Base-by-base conservation (phyloP, 2,329 filamentous ascomycete species). In the Hypoxylon sp. region DNA sequence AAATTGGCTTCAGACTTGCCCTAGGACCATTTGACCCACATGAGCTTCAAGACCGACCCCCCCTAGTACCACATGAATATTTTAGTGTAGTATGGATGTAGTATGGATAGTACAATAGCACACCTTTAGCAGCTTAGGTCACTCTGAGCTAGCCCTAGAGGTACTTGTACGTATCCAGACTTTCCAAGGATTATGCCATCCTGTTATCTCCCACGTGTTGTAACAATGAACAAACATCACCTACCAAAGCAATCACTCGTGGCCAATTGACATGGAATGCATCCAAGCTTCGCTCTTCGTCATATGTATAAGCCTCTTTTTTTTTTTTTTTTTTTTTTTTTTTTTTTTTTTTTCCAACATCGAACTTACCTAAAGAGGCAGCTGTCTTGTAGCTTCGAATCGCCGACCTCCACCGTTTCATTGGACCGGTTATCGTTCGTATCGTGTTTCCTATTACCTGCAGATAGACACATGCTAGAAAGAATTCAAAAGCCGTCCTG, bases 391-490 rank as follows among this genome's bases (percentile, higher is more conserved):
- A 35, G 55, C 59, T 22, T 29, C 13, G 26, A 66, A 44, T 54
- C 53, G 44, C 8, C 54, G 22, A 51, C 35, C 26, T 52, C 61
- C 5, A 14, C 35, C 42, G 22, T 62, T 35, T 57, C 53, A 70
- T 67, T 67, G 59, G 63, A 3, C 51, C 56, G 9, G 59, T 64
- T 67, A 55, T 61, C 59, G 29, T 64, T 39, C 22, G 44, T 52
- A 69, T 66, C 58, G 42, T 56, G 46, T 44, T 50, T 64, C 44
- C 37, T 42, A 53, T 64, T 54, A 64, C 60, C 67, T 63, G 67
- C 62, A 61, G 29, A 35, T 19, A 29, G 22, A 22, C 14, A 22
- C 14, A 11, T 53, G 31, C 33, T 29, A 19, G 24, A 33, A 24
- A 50, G 5, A 58, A 35, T 47, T 44, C 42, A 24, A 51, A 51